Evolutionary conservation across 306 rosid genomes (phyloP).

Genomic region (Elaeagnus macrophylla): DNA sequence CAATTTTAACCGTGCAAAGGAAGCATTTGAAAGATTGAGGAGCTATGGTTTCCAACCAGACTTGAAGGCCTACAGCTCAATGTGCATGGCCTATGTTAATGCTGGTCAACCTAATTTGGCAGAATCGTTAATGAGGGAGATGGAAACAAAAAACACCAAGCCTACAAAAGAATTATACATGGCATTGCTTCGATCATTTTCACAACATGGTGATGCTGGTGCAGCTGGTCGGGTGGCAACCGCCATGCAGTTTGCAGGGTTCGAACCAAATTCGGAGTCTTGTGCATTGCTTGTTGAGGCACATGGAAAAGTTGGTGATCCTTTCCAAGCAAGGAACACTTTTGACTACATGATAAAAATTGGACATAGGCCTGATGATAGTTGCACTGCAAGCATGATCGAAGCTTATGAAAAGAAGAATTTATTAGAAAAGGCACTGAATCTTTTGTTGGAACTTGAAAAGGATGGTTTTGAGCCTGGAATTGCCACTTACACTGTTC

Average conservation of each 20-base stretch:
- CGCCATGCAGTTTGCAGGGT: conserved; percentile 54
- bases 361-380: conserved; percentile 67
- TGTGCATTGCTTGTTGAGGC: conserved; percentile 64
- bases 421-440: conserved; percentile 56
- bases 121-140: conserved; percentile 45
- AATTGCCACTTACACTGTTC: conserved; percentile 67
- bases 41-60: conserved; percentile 68
- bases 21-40: conserved; percentile 53
- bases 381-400: conserved; percentile 72
- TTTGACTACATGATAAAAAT: conserved; percentile 53
- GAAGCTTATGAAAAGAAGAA: conserved; percentile 59
- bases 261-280: conserved; percentile 41
- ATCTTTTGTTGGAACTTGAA: conserved; percentile 59
- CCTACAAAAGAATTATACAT: conserved; percentile 54
- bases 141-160: conserved; percentile 52
- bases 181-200: conserved; percentile 56
- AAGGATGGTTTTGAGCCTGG: conserved; percentile 76
- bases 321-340: conserved; percentile 48
- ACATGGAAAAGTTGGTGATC: conserved; percentile 29
- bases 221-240: conserved; percentile 43
- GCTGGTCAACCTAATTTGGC: conserved; percentile 44
- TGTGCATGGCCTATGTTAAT: conserved; percentile 65
- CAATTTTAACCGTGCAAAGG: conserved; percentile 46
- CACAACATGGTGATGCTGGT: conserved; percentile 32
- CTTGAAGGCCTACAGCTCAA: conserved; percentile 40